Evolutionary conservation across 2,329 filamentous ascomycete species (phyloP), one percentile per base, ranked within the genome.

Genomic region (Calonectria hawksworthii): DNA sequence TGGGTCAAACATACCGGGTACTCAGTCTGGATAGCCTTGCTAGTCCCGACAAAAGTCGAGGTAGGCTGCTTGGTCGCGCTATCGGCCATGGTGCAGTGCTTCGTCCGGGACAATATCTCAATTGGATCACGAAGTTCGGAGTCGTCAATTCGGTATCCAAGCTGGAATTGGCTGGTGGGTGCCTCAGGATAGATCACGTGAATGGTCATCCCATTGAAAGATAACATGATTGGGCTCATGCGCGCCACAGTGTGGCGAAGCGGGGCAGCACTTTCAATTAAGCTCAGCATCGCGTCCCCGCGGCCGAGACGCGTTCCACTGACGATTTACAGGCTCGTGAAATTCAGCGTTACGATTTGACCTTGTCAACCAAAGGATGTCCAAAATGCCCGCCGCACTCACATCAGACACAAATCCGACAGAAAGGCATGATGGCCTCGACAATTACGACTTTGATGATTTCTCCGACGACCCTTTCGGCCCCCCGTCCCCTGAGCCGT

Each of bases 11-110:
- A 83, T 89, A 99, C 97, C 74, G 96, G 96, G 86, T 95, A 99
- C 75, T 97, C 93, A 82, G 94, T 95, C 85, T 93, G 90, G 81
- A 96, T 88, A 84, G 92, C 90, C 92, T 97, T 98, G 84, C 94
- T 93, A 73, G 84, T 82, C 73, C 84, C 85, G 72, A 84, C 81
- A 76, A 81, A 86, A 68, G 85, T 83, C 74, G 82, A 74, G 50
- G 78, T 77, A 69, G 81, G 77, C 81, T 85, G 84, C 80, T 86
- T 86, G 75, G 82, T 85, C 81, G 82, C 80, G 76, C 79, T 84
- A 74, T 86, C 84, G 76, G 84, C 84, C 85, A 86, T 86, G 80
- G 75, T 85, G 80, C 69, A 76, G 73, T 82, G 72, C 75, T 76
- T 80, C 76, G 78, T 80, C 80, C 78, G 77, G 76, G 77, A 75